Base-by-base conservation (phyloP, 2,329 filamentous ascomycete genomes). In the Sarocladium oryzae region DNA sequence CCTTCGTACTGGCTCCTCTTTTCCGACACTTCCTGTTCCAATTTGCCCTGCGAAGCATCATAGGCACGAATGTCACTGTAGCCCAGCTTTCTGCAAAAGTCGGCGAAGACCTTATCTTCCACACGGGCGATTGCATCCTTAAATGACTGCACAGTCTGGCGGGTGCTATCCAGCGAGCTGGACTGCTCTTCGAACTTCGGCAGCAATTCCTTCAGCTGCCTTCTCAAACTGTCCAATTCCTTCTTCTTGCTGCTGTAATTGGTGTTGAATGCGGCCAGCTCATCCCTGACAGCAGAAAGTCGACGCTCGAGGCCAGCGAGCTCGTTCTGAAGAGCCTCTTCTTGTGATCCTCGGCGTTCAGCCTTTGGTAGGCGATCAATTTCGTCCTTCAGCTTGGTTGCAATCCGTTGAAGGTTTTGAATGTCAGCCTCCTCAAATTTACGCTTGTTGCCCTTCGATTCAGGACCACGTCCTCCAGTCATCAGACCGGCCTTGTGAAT, bases 401-500 rank as follows among this genome's bases (percentile, higher is more conserved):
- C 86, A 59, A 89, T 75, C 56, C 84, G 85, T 60, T 85, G 80
- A n/a, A 96, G 75, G 54, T 88, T 88, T 57, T 95, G 88, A 26
- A 96, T 82, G 59, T 96, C 90, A 7, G 86, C 82, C 59, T 96
- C 91, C 61, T 96, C 91, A 69, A 95, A 97, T 50, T 87, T 81
- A 53, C 89, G 85, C 56, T 89, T 87, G 53, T 81, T 81, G 51
- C 85, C 83, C 65, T 87, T 88, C 43, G 84, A 79, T 41, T 86
- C 82, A 1, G 84, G 85, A 26, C 89, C 86, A 55, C 90, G 86
- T 57, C 93, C 93, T 75, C 93, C 93, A 46, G 93, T 97, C 86
- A 99, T 97, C 50, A 95, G 78, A 62, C 93, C 93, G 41, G 88
- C 90, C 66, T 97, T 97, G 72, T 96, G 90, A 56, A 99, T 96